A percentile compares a stretch with the other conserved stretches of the same genome.
phyloP scores from a whole-genome alignment of 306 rosid species.

The Trifolium subterraneum region DNA sequence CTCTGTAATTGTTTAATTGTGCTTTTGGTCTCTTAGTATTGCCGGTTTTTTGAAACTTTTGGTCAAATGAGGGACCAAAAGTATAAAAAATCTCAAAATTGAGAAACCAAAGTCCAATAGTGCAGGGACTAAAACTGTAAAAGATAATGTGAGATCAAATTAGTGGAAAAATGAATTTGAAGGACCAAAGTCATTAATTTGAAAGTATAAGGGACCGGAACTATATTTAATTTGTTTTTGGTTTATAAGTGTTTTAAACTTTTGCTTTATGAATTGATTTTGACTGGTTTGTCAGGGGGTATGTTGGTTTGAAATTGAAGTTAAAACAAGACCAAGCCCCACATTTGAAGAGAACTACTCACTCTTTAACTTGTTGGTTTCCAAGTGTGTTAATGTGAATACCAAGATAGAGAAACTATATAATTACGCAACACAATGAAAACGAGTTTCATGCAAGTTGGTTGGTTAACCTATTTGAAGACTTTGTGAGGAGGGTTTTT shows the following conservation, averaged over 20 bases:
- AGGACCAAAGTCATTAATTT: not conserved
- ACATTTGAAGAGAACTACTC: slow-evolving; percentile 76
- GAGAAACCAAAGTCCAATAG: not conserved
- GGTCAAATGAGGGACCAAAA: not conserved
- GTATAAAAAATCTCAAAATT: not conserved
- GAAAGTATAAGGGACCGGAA: not conserved
- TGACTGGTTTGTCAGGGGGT: slow-evolving; percentile 99
- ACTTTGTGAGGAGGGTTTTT: slow-evolving; percentile 58
- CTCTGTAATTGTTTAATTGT: not conserved
- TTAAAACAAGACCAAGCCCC: slow-evolving; percentile 98
- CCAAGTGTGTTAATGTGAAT: slow-evolving; percentile 74
- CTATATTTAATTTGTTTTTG: not conserved
- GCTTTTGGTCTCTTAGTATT: not conserved
- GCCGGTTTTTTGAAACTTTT: not conserved
- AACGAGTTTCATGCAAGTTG: slow-evolving; percentile 79
- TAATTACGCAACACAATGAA: slow-evolving; percentile 69
- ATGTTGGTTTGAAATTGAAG: slow-evolving; percentile 98
- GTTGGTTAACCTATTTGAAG: slow-evolving; percentile 71
- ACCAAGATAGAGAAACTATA: slow-evolving; percentile 78
- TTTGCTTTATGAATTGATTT: slow-evolving; percentile 61
- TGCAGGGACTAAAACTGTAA: not conserved
- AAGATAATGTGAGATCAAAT: not conserved
- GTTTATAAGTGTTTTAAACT: slow-evolving; percentile 37
- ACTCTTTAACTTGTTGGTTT: slow-evolving; percentile 82
- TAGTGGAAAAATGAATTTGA: not conserved